Conservation (phyloP, 192 early-diverging fungal genomes). For the Coemansia aciculifera region DNA sequence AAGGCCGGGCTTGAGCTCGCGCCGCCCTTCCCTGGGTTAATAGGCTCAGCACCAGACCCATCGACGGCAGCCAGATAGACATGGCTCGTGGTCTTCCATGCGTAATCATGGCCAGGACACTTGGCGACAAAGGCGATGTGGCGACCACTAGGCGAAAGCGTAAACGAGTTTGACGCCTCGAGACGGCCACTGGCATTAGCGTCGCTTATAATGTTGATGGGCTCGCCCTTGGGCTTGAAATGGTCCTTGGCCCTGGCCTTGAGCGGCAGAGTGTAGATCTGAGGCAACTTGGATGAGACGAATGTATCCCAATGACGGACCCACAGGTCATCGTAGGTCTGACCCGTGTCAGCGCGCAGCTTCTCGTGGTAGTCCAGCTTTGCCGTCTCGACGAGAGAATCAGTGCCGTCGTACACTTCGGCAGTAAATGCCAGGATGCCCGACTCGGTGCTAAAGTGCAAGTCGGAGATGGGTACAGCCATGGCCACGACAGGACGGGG, state of each 20-base stretch:
- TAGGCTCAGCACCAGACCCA: conserved; percentile 49
- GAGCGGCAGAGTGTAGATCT: conserved; percentile 60
- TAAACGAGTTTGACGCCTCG: conserved; percentile 60
- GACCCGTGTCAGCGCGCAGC: conserved; percentile 60
- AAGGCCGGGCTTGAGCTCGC: conserved; percentile 66
- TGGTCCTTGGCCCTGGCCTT: conserved; percentile 30
- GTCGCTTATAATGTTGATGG: conserved; percentile 39
- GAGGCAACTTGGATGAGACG: conserved; percentile 60
- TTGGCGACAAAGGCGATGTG: conserved; percentile 73
- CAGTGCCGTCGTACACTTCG: conserved; percentile 61
- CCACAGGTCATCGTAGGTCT: conserved; percentile 70
- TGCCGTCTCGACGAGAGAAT: conserved; percentile 59
- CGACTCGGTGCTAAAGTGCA: conserved; percentile 59
- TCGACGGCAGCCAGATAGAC: conserved; percentile 65
- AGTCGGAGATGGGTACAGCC: conserved; percentile 56
- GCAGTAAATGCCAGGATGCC: conserved; percentile 67
- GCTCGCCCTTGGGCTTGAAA: conserved; percentile 23
- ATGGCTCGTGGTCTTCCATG: conserved; percentile 76
- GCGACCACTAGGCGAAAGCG: conserved; percentile 65
- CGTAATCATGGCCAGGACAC: conserved; percentile 59
- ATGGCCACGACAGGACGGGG: conserved; percentile 45
- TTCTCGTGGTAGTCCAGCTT: conserved; percentile 53
- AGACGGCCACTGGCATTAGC: conserved; percentile 53
- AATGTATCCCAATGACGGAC: conserved; percentile 83
- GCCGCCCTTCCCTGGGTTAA: conserved; percentile 56